Base-by-base conservation (phyloP, 2,329 filamentous ascomycete species). In the Aureobasidium mangrovei region DNA sequence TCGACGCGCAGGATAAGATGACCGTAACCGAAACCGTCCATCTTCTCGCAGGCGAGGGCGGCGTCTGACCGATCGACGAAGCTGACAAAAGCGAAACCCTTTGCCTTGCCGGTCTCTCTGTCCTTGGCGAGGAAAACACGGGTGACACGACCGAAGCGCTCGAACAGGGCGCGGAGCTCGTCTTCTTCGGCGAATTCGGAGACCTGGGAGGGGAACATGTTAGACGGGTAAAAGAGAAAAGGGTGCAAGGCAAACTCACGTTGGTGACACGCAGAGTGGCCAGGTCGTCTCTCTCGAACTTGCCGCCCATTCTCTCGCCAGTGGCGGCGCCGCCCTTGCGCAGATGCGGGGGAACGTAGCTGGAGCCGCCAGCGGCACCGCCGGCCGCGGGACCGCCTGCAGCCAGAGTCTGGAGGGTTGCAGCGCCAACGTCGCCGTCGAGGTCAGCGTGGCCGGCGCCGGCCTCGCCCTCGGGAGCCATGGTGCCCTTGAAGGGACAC, bases 401-500 rank as follows among this genome's bases (percentile, higher is more conserved):
- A 33, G 74, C 74, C 39, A 71, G 71, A 38, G 71, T 65, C 39
- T 66, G 63, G 31, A 69, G 66, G 31, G 57, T 59, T 26, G 70
- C 74, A 47, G 72, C 72, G 45, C 70, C 76, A 27, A 73, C 77
- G 46, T 70, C 72, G 29, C 65, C 69, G 29, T 72, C 76, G 61
- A 67, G 63, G 42, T 77, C 78, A 27, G 72, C 71, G 12, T 66
- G 60, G 58, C 72, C 78, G 26, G 69, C 68, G 38, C 67, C 69
- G 12, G 64, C 62, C 60, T 73, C 74, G 60, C 74, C 74, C 58
- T 91, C 82, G 36, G 88, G 93, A 35, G 91, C 90, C 90, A 98
- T 96, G 65, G 91, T 98, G 71, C 97, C 93, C 79, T 97, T 98
- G 85, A 95, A 98, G 35, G 93, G 93, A 83, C 93, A 98, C 72